These are phyloP conservation scores for Phytopythium aichiense DNA, from an alignment of 352 stramenopile species.

Conservation along the genomic window DNA sequence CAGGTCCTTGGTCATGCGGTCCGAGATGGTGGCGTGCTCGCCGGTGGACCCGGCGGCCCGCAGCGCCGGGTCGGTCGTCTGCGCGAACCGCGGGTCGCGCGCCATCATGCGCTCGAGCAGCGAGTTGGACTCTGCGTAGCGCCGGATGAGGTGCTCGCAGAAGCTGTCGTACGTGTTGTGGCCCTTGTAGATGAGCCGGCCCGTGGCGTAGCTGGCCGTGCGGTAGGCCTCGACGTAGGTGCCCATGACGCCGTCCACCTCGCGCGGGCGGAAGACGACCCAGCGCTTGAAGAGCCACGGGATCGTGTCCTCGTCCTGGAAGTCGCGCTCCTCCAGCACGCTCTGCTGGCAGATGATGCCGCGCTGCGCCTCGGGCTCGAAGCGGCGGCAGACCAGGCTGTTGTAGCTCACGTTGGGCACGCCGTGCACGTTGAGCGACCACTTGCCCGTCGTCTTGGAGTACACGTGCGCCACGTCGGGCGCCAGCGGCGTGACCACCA, in stretches of 20 bases:
- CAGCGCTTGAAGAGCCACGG: slow-evolving; percentile 87
- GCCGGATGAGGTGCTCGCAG: slow-evolving; percentile 84
- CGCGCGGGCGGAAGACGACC: slow-evolving; percentile 77
- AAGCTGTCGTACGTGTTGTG: slow-evolving; percentile 89
- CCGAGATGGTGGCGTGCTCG: slow-evolving; percentile 63
- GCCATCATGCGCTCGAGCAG: slow-evolving; percentile 84
- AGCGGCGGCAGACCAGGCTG: slow-evolving; percentile 65
- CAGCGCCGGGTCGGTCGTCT: slow-evolving; percentile 34
- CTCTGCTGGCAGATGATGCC: slow-evolving; percentile 84
- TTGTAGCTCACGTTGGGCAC: slow-evolving; percentile 87
- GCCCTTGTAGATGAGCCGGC: slow-evolving; percentile 83
- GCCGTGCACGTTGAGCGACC: slow-evolving; percentile 78
- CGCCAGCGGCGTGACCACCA: slow-evolving; percentile 69
- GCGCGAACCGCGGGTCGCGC: slow-evolving; percentile 64
- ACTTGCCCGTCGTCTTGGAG: slow-evolving; percentile 82
- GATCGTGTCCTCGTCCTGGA: slow-evolving; percentile 72
- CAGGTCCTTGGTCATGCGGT: slow-evolving; percentile 84
- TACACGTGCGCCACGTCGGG: slow-evolving; percentile 78
- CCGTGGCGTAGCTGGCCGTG: slow-evolving; percentile 80
- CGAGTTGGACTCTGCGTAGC: slow-evolving; percentile 81
- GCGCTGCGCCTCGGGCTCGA: slow-evolving; percentile 44
- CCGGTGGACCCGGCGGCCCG: slow-evolving; percentile 36
- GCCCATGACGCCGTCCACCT: slow-evolving; percentile 67
- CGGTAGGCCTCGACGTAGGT: slow-evolving; percentile 81
- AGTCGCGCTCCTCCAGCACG: slow-evolving; percentile 79